Evolutionary conservation across 2,329 filamentous ascomycete genomes (phyloP).

Genomic region (Claviceps sp.): DNA sequence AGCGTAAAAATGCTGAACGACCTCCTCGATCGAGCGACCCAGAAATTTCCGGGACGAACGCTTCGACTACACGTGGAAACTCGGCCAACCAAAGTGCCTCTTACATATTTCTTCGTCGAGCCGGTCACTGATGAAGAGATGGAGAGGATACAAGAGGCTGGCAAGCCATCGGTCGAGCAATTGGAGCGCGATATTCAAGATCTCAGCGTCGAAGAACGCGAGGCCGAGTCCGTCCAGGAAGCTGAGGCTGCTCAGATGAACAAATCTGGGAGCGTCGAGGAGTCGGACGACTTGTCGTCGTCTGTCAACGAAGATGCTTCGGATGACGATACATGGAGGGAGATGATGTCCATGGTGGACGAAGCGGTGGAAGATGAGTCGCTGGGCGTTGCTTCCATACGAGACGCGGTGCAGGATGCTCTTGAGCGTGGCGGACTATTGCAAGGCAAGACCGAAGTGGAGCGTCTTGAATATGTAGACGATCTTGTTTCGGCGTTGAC

Average conservation of each 20-base stretch:
- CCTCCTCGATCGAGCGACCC: constrained; percentile 60
- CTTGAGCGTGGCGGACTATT: constrained; percentile 41
- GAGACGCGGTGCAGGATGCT: constrained; percentile 41
- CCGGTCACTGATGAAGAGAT: constrained; percentile 66
- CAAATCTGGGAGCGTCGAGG: constrained; percentile 9
- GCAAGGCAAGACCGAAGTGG: constrained; percentile 27
- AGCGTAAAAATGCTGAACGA: constrained; percentile 71
- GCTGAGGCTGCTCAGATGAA: constrained; percentile 10
- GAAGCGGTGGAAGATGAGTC: constrained; percentile 45
- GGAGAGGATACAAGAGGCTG: constrained; percentile 55
- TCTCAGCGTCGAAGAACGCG: constrained; percentile 22
- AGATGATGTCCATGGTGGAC: constrained; percentile 41
- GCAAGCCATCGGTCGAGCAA: constrained; percentile 49
- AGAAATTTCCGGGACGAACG: constrained; percentile 61
- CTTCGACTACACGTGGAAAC: constrained; percentile 76
- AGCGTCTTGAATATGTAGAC: constrained; percentile 35
- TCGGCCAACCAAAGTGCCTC: constrained; percentile 41
- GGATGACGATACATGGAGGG: constrained; percentile 34
- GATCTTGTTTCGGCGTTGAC: constrained; percentile 36
- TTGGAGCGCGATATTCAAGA: constrained; percentile 54
- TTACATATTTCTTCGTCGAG: constrained; percentile 84
- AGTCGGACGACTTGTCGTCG: constrained; percentile 12
- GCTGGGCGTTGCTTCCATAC: constrained; percentile 34
- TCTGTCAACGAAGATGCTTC: constrained; percentile 10
- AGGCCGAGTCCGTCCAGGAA: constrained; percentile 10